Percentiles rank a stretch among this genome's conserved stretches.
These are phyloP conservation scores for Eucalyptus caleyi DNA, from an alignment of 345 rosid genomes.

Conservation along the genomic window DNA sequence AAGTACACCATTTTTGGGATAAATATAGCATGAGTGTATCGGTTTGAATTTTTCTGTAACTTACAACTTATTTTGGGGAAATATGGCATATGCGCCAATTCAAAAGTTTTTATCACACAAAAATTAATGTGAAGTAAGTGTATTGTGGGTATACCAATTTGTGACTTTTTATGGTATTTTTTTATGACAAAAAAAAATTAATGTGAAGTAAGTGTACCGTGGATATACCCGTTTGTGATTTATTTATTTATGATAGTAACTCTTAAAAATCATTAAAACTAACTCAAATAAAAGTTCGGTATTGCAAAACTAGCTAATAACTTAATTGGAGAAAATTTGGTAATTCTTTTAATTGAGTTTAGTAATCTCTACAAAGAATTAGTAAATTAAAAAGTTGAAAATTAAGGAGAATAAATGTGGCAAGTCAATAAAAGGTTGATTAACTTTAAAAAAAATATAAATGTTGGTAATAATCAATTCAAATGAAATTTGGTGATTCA, in stretches of 20 bases:
- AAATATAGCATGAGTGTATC: rapidly evolving
- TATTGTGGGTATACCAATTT: background rate
- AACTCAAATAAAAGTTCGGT: background rate
- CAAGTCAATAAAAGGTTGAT: background rate
- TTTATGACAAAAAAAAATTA: too few relatives aligned
- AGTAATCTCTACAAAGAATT: background rate
- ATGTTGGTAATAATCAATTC: background rate
- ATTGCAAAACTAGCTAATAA: background rate
- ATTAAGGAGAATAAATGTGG: background rate
- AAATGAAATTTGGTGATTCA: background rate
- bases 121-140: background rate
- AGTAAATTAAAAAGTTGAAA: background rate
- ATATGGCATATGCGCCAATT: background rate
- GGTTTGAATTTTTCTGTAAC: too few relatives aligned
- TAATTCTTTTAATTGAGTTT: background rate
- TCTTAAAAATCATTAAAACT: background rate
- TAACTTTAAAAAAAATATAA: background rate
- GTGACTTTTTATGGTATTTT: too few relatives aligned
- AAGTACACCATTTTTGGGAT: background rate
- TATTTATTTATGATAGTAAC: background rate
- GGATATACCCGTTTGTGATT: background rate
- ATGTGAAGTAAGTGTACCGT: background rate
- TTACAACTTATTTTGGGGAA: background rate
- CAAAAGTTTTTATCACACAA: background rate
- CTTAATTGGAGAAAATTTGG: background rate